phyloP scores from a whole-genome alignment of 179 eudicot genomes.

The Drosera spatulata region DNA sequence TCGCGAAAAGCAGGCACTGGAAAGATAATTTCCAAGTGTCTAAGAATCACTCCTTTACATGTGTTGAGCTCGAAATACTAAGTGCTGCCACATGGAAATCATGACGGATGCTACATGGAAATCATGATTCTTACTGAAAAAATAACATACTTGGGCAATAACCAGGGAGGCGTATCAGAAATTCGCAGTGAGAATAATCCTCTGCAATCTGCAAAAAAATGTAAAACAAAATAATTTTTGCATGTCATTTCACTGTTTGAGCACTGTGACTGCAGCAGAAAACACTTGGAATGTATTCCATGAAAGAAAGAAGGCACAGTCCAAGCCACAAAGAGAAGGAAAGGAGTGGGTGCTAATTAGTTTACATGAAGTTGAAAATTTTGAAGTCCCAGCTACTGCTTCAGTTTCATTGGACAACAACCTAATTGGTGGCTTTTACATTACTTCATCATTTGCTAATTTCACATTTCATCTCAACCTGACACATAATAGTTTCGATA shows the following conservation, averaged over 20 bases:
- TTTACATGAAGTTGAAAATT: too few species aligned
- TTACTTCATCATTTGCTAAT: too few species aligned
- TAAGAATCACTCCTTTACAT: neutral
- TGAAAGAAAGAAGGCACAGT: neutral
- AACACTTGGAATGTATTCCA: neutral
- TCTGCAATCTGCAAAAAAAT: conserved; percentile 71
- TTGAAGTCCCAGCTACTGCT: too few species aligned
- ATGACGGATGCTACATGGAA: neutral
- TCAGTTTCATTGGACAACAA: too few species aligned
- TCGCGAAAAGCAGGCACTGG: conserved; percentile 99
- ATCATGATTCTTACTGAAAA: neutral
- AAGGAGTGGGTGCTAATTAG: too few species aligned
- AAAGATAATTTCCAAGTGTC: conserved; percentile 1
- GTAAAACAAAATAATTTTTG: neutral
- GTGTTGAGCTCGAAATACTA: neutral
- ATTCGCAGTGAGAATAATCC: conserved; percentile 94
- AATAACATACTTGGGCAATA: conserved; percentile 86
- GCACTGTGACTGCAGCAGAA: neutral
- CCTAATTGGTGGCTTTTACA: too few species aligned
- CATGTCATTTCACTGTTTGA: neutral
- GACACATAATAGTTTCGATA: neutral
- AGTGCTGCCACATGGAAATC: neutral
- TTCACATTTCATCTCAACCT: too few species aligned
- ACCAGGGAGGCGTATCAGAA: conserved; percentile 96
- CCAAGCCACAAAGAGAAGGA: too few species aligned